Evolutionary conservation across 257 asterid species (phyloP).

Genomic region (Fraxinus americana): DNA sequence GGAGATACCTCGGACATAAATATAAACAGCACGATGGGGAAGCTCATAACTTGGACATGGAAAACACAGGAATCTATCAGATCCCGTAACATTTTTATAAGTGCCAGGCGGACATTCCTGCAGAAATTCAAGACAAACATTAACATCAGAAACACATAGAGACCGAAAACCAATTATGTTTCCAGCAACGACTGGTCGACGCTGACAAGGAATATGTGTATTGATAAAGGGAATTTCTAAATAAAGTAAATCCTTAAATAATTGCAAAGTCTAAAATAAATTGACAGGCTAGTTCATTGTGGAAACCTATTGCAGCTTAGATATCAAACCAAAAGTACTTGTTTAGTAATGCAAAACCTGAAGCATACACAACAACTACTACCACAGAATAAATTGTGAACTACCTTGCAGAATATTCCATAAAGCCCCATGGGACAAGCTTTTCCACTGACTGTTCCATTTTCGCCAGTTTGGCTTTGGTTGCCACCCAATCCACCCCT

Average conservation of each 20-base stretch:
- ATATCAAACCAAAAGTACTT: neutral
- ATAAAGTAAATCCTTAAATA: neutral
- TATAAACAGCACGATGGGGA: slow-evolving; percentile 83
- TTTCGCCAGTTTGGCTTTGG: slow-evolving; percentile 69
- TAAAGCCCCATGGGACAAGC: slow-evolving; percentile 96
- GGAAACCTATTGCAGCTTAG: neutral
- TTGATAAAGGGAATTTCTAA: neutral
- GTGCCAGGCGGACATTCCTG: slow-evolving; percentile 98
- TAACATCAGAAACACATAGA: slow-evolving; percentile 7
- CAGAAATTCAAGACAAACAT: slow-evolving; percentile 28
- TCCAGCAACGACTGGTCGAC: slow-evolving; percentile 11
- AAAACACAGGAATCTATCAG: slow-evolving; percentile 75
- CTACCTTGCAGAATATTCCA: slow-evolving; percentile 89
- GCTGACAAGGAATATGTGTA: neutral
- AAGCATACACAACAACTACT: slow-evolving; percentile 6
- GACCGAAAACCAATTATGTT: slow-evolving; percentile 5
- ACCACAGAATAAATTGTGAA: slow-evolving; percentile 14
- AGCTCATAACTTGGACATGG: slow-evolving; percentile 79
- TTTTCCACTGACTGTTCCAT: slow-evolving; percentile 88
- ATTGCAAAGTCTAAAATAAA: neutral
- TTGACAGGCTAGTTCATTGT: neutral
- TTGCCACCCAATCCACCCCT: slow-evolving; percentile 93
- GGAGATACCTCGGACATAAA: slow-evolving; percentile 74
- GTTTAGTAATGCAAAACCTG: neutral
- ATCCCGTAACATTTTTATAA: slow-evolving; percentile 88